Evolutionary conservation across 768 basidiomycete species (phyloP), one percentile per base, ranked within the genome.

Genomic region (Phlegmacium glaucopus): DNA sequence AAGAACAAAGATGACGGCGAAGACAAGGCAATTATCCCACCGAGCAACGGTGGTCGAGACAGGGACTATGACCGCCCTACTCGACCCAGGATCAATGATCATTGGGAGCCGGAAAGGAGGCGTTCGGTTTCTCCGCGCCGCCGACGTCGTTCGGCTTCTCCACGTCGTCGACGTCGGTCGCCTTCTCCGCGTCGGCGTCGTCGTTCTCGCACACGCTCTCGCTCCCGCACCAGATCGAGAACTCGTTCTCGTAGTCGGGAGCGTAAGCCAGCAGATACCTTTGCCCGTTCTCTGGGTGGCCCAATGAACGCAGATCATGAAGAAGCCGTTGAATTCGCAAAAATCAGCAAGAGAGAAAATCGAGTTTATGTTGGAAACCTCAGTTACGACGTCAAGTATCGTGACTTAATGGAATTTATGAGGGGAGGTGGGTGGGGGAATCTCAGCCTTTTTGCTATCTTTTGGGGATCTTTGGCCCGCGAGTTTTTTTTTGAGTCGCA

Each of bases 381-480:
- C 71, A 92, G 90, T 66, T 99, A 97, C 78, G 91, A 95, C 68
- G 91, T 94, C 84, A 94, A 87, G 74, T 98, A 95, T 75, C 83
- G 93, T 72, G 96, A 98, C 76, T 78, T 99, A 70, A 93, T 94
- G 82, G 93, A 97, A 84, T 97, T 96, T 68, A 95, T 96, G 93
- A 82, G 90, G 87, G 90, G 91, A 93, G 94, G 94, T 96, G 90
- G 87, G 94, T 94, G 73, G 82, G 81, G 83, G 85, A 79, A 82
- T 82, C 57, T 58, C 54, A 55, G 59, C 51, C 44, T 53, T 59
- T 56, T 59, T 52, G 50, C 49, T 55, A 51, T 59, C 44, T 49
- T 60, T 49, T 57, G 57, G 58, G 58, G 57, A 47, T 45, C 55
- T 54, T 45, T 52, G 50, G 56, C 55, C 50, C 46, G 58, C 56